Conservation (phyloP, 192 early-diverging fungal genomes). For the Linnemannia exigua region DNA sequence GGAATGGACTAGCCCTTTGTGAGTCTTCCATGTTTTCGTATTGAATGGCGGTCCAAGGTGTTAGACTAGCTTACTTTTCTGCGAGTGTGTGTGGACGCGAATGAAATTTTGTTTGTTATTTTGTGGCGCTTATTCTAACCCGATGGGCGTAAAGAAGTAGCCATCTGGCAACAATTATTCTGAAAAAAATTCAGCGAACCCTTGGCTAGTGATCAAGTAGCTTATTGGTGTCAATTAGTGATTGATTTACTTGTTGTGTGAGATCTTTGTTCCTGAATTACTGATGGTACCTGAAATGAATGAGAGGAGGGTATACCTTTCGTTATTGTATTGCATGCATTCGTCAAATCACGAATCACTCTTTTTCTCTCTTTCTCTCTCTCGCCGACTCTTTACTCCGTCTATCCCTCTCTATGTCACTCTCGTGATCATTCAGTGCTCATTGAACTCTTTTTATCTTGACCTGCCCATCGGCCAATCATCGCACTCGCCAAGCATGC, state of each 20-base stretch:
- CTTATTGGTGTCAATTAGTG: not conserved
- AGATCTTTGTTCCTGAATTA: too few species aligned
- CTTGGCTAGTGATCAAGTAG: not conserved
- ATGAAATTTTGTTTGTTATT: not conserved
- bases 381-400: too few species aligned
- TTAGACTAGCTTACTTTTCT: not conserved
- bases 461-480: not conserved
- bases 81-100: not conserved
- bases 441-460: not conserved
- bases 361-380: not conserved
- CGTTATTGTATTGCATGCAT: not conserved
- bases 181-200: not conserved
- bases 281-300: too few species aligned
- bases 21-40: not conserved
- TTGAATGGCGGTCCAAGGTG: not conserved
- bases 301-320: too few species aligned
- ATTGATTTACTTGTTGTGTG: not conserved
- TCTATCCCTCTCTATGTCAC: not conserved
- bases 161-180: not conserved
- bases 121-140: not conserved
- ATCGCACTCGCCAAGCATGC: not conserved
- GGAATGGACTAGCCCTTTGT: not conserved
- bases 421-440: not conserved
- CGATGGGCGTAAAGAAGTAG: not conserved
- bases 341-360: constrained; percentile 2